Evolutionary conservation across 129 eudicot species (phyloP).

Genomic region (Calendula officinalis): DNA sequence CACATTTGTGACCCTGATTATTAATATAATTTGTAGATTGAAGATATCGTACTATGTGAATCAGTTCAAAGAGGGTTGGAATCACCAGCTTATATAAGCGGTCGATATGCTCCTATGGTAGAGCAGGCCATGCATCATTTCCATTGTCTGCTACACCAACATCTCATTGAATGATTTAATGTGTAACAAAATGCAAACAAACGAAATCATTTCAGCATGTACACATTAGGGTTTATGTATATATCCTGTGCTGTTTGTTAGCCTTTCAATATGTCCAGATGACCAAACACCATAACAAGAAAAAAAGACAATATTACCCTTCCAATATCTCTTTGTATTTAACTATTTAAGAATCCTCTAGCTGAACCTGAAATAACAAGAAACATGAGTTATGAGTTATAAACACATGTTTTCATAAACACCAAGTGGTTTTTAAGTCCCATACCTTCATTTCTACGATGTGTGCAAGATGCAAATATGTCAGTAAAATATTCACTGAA

Average conservation of each 20-base stretch:
- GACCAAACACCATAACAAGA: conserved; percentile 10
- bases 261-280: conserved; percentile 25
- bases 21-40: conserved; percentile 48
- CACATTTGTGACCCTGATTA: background rate
- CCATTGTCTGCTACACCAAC: conserved; percentile 56
- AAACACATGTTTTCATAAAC: background rate
- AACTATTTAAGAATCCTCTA: conserved; percentile 16
- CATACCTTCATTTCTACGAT: conserved; percentile 20
- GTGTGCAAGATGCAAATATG: conserved; percentile 4
- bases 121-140: conserved; percentile 96
- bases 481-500: conserved; percentile 39
- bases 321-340: background rate
- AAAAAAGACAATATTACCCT: conserved; percentile 8
- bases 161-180: conserved; percentile 34
- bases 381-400: background rate
- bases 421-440: conserved; percentile 5
- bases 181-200: background rate
- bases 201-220: conserved; percentile 15
- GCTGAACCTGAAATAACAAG: conserved; percentile 20
- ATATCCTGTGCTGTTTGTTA: conserved; percentile 30
- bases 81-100: conserved; percentile 69
- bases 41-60: conserved; percentile 71
- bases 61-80: conserved; percentile 82
- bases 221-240: conserved; percentile 20
- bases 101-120: conserved; percentile 67